Base-by-base conservation (phyloP, 306 rosid genomes). In the Dalbergia cultrata region DNA sequence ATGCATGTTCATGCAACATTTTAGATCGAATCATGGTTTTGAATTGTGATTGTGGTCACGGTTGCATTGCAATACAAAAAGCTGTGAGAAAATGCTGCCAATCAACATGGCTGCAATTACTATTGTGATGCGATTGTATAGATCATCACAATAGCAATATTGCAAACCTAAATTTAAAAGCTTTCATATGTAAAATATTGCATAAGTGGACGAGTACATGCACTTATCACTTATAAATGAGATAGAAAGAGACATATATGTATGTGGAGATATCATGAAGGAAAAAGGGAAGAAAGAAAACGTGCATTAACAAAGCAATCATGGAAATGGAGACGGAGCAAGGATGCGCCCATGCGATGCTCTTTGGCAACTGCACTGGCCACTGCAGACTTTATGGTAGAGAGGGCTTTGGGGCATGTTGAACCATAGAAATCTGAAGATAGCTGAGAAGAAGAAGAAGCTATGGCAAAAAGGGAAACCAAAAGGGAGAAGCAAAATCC, bases 271-370 rank as follows among this genome's bases (percentile, higher is more conserved):
- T 5, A 35, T 37, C 5, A 41, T 0, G 56, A 44, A 17, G 19
- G 8, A 49, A 13, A 17, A 26, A 14, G 13, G 11, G 37, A 45
- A 18, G 43, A 21, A 39, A 44, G 33, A 69, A 67, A 84, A 75
- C 84, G 2, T 90, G 76, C 94, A 71, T 90, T 86, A 35, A 90
- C 90, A 61, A 90, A 90, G 76, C 90, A 87, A 61, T 87, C 90
- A 33, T 87, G 90, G 66, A 90, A 90, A 86, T 88, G 93, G 49
- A 88, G 93, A 63, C 93, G 93, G 9, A 90, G 91, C 80, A 87
- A 80, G 11, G 94, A 90, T 1, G 90, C 94, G 9, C 92, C 95
- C 91, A 90, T 90, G 67, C 95, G 92, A 49, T 64, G 85, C 61
- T 90, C 92, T 84, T 87, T 87, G 35, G 13, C 0, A 75, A 90